A percentile compares a stretch with the other conserved stretches of the same genome.
These are phyloP conservation scores for Trichoderma asperellum DNA, from an alignment of 2,329 filamentous ascomycete genomes.

Conservation along the genomic window DNA sequence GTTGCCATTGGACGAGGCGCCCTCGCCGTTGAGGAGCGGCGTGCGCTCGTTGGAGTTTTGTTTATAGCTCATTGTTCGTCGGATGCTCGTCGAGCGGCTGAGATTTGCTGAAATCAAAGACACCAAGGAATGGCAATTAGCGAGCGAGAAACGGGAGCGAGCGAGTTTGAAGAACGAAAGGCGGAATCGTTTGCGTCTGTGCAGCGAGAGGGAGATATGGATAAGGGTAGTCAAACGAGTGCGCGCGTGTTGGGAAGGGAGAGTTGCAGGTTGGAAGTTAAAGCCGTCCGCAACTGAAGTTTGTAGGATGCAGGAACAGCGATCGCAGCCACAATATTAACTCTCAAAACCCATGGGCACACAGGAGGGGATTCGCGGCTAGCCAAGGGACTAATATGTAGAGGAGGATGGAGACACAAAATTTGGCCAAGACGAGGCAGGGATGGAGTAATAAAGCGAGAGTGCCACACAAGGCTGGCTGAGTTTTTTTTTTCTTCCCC, in stretches of 20 bases:
- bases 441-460: slow-evolving; percentile 15
- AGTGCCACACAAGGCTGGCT: slow-evolving; percentile 10
- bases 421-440: slow-evolving; percentile 10
- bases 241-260: slow-evolving; percentile 3
- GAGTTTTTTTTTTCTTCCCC: neutral
- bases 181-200: neutral
- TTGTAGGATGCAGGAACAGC: slow-evolving; percentile 12
- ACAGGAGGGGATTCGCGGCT: neutral
- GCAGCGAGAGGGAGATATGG: neutral
- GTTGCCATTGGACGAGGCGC: slow-evolving; percentile 33
- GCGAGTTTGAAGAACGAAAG: neutral
- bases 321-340: slow-evolving; percentile 15
- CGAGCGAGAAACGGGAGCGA: neutral
- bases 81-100: slow-evolving; percentile 3
- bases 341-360: slow-evolving; percentile 1
- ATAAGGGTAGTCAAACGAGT: neutral
- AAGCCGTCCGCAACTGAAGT: neutral
- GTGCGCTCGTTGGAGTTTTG: slow-evolving; percentile 43
- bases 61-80: slow-evolving; percentile 23
- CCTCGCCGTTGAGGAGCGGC: slow-evolving; percentile 48
- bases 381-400: neutral
- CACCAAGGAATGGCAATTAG: neutral
- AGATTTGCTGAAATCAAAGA: neutral
- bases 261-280: neutral
- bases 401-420: slow-evolving; percentile 5